Evolutionary conservation across 164 flowering plant genomes (phyloP), one percentile per base, ranked within the genome.

Genomic region (Vitis rotundifolia): DNA sequence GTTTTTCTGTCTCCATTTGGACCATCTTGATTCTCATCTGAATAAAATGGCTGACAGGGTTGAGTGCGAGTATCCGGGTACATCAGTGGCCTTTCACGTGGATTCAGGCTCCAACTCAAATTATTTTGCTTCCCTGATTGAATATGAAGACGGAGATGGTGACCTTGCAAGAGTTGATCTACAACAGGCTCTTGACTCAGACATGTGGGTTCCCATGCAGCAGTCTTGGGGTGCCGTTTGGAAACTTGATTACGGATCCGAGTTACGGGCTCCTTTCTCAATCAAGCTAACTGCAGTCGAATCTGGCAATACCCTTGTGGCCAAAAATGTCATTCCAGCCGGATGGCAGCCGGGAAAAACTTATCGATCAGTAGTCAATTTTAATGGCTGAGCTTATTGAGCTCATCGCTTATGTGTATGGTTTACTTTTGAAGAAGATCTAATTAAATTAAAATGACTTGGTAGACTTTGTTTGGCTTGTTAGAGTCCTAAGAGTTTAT

Each of bases 71-170:
- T 86, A 79, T 66, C 80, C 78, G 0, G 81, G 82, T 0, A 49
- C 11, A 55, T 37, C 68, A 0, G 47, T 87, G 8, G 52, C 68
- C 0, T 82, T 85, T 57, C 64, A 55, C 4, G 75, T 82, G 0
- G 86, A 82, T 9, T 3, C 66, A 0, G 87, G 84, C 0, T 80
- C 88, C 1, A 86, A 76, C 71, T 61, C 80, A 0, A 22, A 70
- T 71, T 81, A 77, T 48, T 66, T 83, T 48, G 82, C 85, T 0
- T 1, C 71, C 3, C 14, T 78, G 11, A 70, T 88, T 11, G 85
- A 79, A 50, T 78, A 70, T n/a, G 79, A 63, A 52, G 72, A 77
- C 13, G 92, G 88, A 56, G 85, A 80, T 14, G 91, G 89, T 0
- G 81, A 80, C 2, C 71, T 86, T 15, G 61, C 28, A 1, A 14